Conservation (phyloP, 1,284 basidiomycete species). For the Thecaphora thlaspeos region DNA sequence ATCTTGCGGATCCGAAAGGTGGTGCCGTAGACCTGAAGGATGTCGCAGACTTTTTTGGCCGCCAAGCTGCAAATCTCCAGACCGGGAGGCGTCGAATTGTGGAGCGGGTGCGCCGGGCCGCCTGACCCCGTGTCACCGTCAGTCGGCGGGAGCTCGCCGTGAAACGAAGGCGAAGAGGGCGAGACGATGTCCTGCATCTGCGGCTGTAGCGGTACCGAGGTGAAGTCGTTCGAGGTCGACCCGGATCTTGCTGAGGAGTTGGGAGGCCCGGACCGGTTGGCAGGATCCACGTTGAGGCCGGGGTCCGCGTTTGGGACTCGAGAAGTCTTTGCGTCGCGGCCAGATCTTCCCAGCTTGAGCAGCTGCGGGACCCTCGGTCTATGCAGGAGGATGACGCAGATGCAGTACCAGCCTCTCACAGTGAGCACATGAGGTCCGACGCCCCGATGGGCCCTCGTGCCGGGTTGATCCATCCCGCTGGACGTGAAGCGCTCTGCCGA, state of each 20-base stretch:
- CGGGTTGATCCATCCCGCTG: slow-evolving; percentile 7
- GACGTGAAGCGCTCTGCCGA: not conserved
- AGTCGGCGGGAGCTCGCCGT: not conserved
- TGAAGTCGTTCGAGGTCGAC: not conserved
- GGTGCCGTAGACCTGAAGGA: slow-evolving; percentile 32
- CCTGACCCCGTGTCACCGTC: slow-evolving; percentile 5
- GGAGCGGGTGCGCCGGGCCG: not conserved
- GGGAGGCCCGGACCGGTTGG: too few relatives aligned
- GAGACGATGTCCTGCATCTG: not conserved
- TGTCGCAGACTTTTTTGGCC: slow-evolving; percentile 32
- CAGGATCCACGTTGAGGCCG: not conserved
- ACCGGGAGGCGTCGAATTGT: slow-evolving; percentile 15
- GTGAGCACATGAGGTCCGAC: slow-evolving; percentile 34
- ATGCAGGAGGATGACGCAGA: slow-evolving; percentile 35
- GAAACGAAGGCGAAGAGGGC: not conserved
- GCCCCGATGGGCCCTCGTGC: slow-evolving; percentile 17
- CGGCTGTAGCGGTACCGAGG: not conserved
- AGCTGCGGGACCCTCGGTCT: slow-evolving; percentile 31
- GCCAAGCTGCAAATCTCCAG: slow-evolving; percentile 34
- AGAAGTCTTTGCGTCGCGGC: not conserved
- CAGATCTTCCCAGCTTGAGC: slow-evolving; percentile 4
- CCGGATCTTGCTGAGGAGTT: not conserved
- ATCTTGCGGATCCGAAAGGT: slow-evolving; percentile 41
- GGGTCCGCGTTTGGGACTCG: not conserved
- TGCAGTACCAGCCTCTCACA: slow-evolving; percentile 38